Conservation (phyloP, 805 yeast species). For the Kazachstania taianensis region DNA sequence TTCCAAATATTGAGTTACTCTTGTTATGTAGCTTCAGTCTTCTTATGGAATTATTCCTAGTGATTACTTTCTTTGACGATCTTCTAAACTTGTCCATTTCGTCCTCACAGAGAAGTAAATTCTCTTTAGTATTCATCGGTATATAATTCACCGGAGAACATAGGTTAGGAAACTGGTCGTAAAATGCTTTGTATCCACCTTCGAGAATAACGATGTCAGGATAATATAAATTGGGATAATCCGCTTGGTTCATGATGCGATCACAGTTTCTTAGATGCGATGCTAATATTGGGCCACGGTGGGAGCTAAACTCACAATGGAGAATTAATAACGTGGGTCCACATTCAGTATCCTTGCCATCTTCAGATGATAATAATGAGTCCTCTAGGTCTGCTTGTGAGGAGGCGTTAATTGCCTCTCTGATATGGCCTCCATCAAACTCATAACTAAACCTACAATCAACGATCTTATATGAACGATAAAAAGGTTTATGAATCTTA, state of each 20-base stretch:
- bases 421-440: slow-evolving; percentile 85
- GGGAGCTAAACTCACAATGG: slow-evolving; percentile 91
- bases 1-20: background rate
- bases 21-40: too few relatives aligned
- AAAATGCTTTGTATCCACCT: slow-evolving; percentile 85
- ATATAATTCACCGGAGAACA: slow-evolving; percentile 76
- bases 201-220: slow-evolving; percentile 85
- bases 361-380: slow-evolving; percentile 26
- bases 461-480: slow-evolving; percentile 49
- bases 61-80: slow-evolving; percentile 30
- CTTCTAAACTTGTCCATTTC: slow-evolving; percentile 44
- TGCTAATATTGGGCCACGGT: slow-evolving; percentile 93
- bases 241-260: slow-evolving; percentile 57
- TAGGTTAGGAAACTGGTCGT: slow-evolving; percentile 41
- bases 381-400: slow-evolving; percentile 60
- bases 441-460: slow-evolving; percentile 95
- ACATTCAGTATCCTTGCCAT: background rate
- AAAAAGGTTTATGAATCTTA: slow-evolving; percentile 34
- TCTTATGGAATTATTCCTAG: slow-evolving; percentile 29
- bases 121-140: slow-evolving; percentile 55
- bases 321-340: slow-evolving; percentile 50
- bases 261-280: slow-evolving; percentile 75
- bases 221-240: slow-evolving; percentile 71
- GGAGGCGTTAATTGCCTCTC: slow-evolving; percentile 68
- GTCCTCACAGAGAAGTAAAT: slow-evolving; percentile 34